Evolutionary conservation across 352 stramenopile genomes (phyloP), one percentile per base, ranked within the genome.

Genomic region (Pythium pyrilobum): DNA sequence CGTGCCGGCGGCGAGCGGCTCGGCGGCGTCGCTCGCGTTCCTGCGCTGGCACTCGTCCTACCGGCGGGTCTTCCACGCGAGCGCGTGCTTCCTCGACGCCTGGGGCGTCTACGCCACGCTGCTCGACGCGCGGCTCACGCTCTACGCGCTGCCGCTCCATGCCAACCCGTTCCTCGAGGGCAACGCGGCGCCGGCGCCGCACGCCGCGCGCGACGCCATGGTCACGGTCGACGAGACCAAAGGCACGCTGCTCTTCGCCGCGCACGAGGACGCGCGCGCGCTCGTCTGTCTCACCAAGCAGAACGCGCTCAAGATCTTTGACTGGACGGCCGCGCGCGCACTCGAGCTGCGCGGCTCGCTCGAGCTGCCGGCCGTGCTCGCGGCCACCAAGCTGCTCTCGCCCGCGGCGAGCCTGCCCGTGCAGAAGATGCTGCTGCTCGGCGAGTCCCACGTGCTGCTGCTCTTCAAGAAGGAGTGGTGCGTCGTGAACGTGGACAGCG

Each of bases 71-170:
- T 89, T 65, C 55, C 75, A 89, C 56, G 18, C 64, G 6, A 67
- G 64, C 58, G 69, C 75, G 32, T 46, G 55, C 24, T 74, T 91
- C 28, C 46, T 94, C 25, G 79, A 94, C 57, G 39, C 51, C 20
- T 94, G 83, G 83, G 77, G 83, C 25, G 67, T 90, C 7, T 82
- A 72, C 46, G 52, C 66, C 21, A 92, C 83, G 32, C 40, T 90
- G 7, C 28, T 65, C 0, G 77, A 91, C 59, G 58, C 57, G 40
- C 86, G 78, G 52, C 47, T 92, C 29, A 73, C 77, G 40, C 57
- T 88, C 12, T 72, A 78, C 47, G 52, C 74, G 34, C 66, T 94
- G 59, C 83, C 83, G 32, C 61, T 94, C 32, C 64, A 73, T 16
- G 72, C 40, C 9, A 84, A 82, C 25, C 34, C 65, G 16, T 55